Conservation (phyloP, 306 rosid genomes). For the Senna tora region DNA sequence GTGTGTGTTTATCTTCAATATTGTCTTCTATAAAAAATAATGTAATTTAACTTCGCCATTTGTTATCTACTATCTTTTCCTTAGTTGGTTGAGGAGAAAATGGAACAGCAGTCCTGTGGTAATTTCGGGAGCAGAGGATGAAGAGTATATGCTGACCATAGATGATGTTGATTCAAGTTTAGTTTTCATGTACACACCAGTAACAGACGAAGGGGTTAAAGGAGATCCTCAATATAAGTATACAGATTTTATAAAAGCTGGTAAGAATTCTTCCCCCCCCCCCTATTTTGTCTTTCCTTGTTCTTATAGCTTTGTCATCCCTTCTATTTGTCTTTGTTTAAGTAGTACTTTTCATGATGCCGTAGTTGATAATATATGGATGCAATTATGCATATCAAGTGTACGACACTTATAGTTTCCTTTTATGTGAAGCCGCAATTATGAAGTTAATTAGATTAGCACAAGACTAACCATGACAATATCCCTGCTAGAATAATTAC, state of each 20-base stretch:
- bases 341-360: background rate
- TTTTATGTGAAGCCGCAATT: background rate
- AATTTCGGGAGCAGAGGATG: constrained; percentile 92
- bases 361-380: background rate
- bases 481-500: background rate
- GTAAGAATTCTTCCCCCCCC: constrained; percentile 46
- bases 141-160: constrained; percentile 70
- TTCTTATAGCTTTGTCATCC: constrained; percentile 7
- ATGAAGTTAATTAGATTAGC: background rate
- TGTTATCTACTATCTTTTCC: constrained; percentile 33
- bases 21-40: constrained; percentile 30
- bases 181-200: constrained; percentile 98
- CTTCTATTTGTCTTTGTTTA: background rate
- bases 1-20: constrained; percentile 14
- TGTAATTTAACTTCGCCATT: constrained; percentile 24
- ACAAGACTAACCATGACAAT: background rate
- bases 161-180: constrained; percentile 94
- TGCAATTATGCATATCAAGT: background rate
- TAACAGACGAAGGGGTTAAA: constrained; percentile 90
- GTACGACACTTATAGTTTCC: background rate
- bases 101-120: constrained; percentile 96
- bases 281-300: constrained; percentile 25
- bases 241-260: constrained; percentile 92
- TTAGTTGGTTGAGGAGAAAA: constrained; percentile 96
- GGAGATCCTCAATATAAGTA: constrained; percentile 96